Base-by-base conservation (phyloP, 106 monocot species). In the Apostasia shenzhenica region DNA sequence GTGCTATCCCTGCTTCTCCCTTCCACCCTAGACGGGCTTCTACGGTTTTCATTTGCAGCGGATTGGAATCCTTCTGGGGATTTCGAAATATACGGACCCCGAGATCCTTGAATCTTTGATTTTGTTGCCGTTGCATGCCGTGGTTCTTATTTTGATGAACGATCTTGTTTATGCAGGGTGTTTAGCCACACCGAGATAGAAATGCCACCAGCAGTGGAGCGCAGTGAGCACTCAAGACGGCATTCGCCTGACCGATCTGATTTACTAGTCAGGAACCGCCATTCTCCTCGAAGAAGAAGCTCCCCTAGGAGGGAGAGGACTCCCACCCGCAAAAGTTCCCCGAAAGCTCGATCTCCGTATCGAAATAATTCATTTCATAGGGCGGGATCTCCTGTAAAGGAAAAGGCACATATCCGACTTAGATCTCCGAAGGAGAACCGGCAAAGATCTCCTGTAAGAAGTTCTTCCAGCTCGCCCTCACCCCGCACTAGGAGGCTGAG, bases 401-500 rank as follows among this genome's bases (percentile, higher is more conserved):
- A 78, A 49, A 79, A 61, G 48, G 3, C 43, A 45, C 55, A 61
- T 3, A 65, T 75, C 37, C 73, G 71, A 0, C 39, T 11, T 70
- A 54, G 56, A 55, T 76, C 81, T 2, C 72, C 85, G 2, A 79
- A 70, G 48, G 69, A 72, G 1, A 41, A 51, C 9, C 53, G 64
- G 9, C 48, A 63, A 9, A 67, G 53, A 57, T 81, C 75, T 41
- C 77, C 72, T 4, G 11, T 45, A 13, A 55, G 14, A 8, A 72
- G 44, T 44, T 59, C 57, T 55, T 73, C 86, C 42, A 58, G 66
- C 11, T 83, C 83, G 10, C 78, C 78, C 39, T 86, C 86, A 8
- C 81, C 86, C 50, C 80, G 55, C 43, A 69, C 68, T 1, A 87
- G 76, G 70, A 85, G 83, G 12, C 57, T 83, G 46, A 79, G 58